A percentile compares a stretch with the other conserved stretches of the same genome.
phyloP scores from a whole-genome alignment of 140 eudicot genomes.

The Stevia rebaudiana region DNA sequence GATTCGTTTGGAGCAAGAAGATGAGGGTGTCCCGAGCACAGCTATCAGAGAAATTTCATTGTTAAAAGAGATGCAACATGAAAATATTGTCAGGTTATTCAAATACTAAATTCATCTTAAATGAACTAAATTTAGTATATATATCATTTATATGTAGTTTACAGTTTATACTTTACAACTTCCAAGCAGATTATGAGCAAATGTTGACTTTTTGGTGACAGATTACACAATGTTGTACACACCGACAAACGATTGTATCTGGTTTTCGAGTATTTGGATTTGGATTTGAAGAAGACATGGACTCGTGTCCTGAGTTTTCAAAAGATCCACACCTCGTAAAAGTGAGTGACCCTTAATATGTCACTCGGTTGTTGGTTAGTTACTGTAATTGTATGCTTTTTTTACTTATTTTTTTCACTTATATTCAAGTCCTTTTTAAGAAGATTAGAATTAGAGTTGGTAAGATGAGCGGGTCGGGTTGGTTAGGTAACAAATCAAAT shows the following conservation, averaged over 20 bases:
- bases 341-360: constrained; percentile 56
- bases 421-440: neutral
- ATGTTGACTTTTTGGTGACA: constrained; percentile 30
- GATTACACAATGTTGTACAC: constrained; percentile 96
- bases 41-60: constrained; percentile 95
- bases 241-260: constrained; percentile 83
- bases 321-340: constrained; percentile 69
- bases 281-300: constrained; percentile 96
- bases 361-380: neutral
- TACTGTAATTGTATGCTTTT: neutral
- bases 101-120: neutral
- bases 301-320: constrained; percentile 79
- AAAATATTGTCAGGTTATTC: constrained; percentile 72
- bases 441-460: neutral
- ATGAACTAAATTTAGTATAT: neutral
- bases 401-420: neutral
- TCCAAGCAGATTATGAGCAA: neutral
- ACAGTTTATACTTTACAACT: neutral
- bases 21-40: constrained; percentile 93
- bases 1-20: constrained; percentile 88
- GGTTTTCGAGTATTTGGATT: constrained; percentile 87
- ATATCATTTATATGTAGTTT: constrained; percentile 3
- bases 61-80: constrained; percentile 95
- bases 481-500: neutral
- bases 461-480: neutral